Percentiles rank a stretch among this genome's conserved stretches.
phyloP scores from a whole-genome alignment of 805 yeast species.

The Candida mattraensis region DNA sequence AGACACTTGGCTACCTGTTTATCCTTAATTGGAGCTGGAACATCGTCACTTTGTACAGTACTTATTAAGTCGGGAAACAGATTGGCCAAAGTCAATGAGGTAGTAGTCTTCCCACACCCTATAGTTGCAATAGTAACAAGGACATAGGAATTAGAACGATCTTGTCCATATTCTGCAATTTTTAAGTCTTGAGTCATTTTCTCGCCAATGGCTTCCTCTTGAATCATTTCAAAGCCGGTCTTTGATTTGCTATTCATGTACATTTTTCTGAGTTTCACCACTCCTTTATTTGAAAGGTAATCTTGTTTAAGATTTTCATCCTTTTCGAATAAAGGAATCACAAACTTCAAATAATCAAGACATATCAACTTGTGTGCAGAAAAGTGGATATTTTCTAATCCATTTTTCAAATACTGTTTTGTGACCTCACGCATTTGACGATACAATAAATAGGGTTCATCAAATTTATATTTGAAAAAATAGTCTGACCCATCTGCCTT shows the following conservation, averaged over 20 bases:
- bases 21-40: slow-evolving; percentile 47
- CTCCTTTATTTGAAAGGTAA: slow-evolving; percentile 62
- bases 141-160: slow-evolving; percentile 50
- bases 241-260: slow-evolving; percentile 57
- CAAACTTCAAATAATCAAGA: slow-evolving; percentile 67
- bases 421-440: slow-evolving; percentile 91
- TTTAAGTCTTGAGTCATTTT: slow-evolving; percentile 29
- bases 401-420: slow-evolving; percentile 46
- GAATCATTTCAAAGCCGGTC: slow-evolving; percentile 55
- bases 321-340: slow-evolving; percentile 50
- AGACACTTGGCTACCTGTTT: slow-evolving; percentile 50
- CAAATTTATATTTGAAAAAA: slow-evolving; percentile 92
- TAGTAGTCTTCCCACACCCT: slow-evolving; percentile 95
- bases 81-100: slow-evolving; percentile 55
- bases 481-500: slow-evolving; percentile 44
- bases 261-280: slow-evolving; percentile 66
- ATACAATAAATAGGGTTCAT: slow-evolving; percentile 90
- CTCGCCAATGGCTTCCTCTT: slow-evolving; percentile 42
- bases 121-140: slow-evolving; percentile 84
- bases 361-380: slow-evolving; percentile 60
- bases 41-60: slow-evolving; percentile 80
- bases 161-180: slow-evolving; percentile 29
- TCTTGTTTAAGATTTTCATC: slow-evolving; percentile 47
- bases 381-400: slow-evolving; percentile 36
- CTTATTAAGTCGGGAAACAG: slow-evolving; percentile 62